Percentiles rank a stretch among this genome's conserved stretches.
Evolutionary conservation across 1,284 basidiomycete species (phyloP).

Genomic region (Psilocybe mexicana): DNA sequence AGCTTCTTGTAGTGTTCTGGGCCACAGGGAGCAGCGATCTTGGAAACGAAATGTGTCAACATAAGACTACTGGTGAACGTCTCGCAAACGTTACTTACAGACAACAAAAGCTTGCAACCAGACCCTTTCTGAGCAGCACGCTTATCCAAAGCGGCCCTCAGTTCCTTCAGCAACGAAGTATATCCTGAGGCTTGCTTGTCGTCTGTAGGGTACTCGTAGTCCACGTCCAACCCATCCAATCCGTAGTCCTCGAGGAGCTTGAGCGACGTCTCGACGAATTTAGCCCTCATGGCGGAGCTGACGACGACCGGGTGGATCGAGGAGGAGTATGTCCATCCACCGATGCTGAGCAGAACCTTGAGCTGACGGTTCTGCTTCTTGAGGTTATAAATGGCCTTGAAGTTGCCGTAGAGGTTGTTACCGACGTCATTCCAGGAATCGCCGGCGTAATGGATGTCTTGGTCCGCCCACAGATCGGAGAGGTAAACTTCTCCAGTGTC

Average conservation of each 20-base stretch:
- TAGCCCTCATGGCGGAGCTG: conserved; percentile 58
- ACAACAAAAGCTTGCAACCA: conserved; percentile 70
- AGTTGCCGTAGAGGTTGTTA: conserved; percentile 90
- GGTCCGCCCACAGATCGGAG: conserved; percentile 92
- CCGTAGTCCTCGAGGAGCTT: conserved; percentile 81
- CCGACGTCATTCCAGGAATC: conserved; percentile 90
- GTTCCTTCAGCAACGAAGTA: conserved; percentile 67
- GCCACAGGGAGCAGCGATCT: conserved; percentile 96
- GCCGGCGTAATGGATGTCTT: conserved; percentile 78
- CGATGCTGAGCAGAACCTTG: conserved; percentile 85
- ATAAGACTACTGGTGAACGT: neutral
- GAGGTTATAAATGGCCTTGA: conserved; percentile 88
- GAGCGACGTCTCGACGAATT: conserved; percentile 81
- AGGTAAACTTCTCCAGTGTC: conserved; percentile 85
- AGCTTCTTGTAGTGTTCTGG: conserved; percentile 82
- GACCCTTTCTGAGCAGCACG: conserved; percentile 61
- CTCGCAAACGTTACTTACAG: conserved; percentile 49
- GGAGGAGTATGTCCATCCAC: conserved; percentile 90
- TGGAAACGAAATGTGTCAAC: conserved; percentile 1
- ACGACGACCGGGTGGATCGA: conserved; percentile 77
- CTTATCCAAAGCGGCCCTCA: conserved; percentile 68
- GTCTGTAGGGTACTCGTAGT: conserved; percentile 85
- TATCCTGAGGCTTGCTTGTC: conserved; percentile 74
- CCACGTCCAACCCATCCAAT: conserved; percentile 75
- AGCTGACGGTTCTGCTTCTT: conserved; percentile 88